phyloP scores from a whole-genome alignment of 768 basidiomycete species.

The Tulasnella sp. region DNA sequence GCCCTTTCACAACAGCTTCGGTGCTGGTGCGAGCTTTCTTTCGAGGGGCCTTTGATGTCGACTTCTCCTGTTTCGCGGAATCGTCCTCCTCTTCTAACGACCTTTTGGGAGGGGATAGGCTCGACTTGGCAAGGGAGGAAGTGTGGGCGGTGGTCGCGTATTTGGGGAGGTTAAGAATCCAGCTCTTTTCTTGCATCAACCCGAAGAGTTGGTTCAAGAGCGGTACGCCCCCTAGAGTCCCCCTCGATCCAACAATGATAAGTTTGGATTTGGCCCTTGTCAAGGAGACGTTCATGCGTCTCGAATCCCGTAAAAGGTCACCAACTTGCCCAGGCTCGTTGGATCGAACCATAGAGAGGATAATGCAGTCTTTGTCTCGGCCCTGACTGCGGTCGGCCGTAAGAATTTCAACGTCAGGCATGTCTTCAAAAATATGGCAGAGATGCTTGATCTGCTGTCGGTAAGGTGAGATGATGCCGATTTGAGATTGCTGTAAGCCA shows the following conservation, averaged over 20 bases:
- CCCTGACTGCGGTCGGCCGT: slow-evolving; percentile 95
- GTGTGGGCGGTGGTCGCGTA: slow-evolving; percentile 2
- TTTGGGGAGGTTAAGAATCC: slow-evolving; percentile 57
- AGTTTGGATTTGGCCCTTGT: slow-evolving; percentile 89
- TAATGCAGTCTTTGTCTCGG: slow-evolving; percentile 89
- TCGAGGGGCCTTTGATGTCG: background rate
- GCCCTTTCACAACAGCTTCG: slow-evolving; percentile 23
- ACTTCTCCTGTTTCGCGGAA: background rate
- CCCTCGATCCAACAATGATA: slow-evolving; percentile 82
- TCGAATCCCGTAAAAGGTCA: slow-evolving; percentile 92
- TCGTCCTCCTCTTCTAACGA: slow-evolving; percentile 21
- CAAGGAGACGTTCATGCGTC: slow-evolving; percentile 93
- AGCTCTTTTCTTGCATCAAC: slow-evolving; percentile 64
- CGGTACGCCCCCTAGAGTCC: slow-evolving; percentile 59
- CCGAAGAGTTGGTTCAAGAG: slow-evolving; percentile 71
- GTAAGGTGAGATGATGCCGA: slow-evolving; percentile 89
- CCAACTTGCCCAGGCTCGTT: slow-evolving; percentile 83
- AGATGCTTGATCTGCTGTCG: slow-evolving; percentile 93
- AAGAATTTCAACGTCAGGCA: slow-evolving; percentile 68
- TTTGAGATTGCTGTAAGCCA: slow-evolving; percentile 64
- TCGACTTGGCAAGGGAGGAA: background rate
- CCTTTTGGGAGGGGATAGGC: background rate
- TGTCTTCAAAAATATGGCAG: slow-evolving; percentile 54
- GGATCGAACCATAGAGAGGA: slow-evolving; percentile 88
- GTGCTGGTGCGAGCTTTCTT: slow-evolving; percentile 18